phyloP scores from a whole-genome alignment of 2,329 filamentous ascomycete species.

The Chaetothyriales sp. region DNA sequence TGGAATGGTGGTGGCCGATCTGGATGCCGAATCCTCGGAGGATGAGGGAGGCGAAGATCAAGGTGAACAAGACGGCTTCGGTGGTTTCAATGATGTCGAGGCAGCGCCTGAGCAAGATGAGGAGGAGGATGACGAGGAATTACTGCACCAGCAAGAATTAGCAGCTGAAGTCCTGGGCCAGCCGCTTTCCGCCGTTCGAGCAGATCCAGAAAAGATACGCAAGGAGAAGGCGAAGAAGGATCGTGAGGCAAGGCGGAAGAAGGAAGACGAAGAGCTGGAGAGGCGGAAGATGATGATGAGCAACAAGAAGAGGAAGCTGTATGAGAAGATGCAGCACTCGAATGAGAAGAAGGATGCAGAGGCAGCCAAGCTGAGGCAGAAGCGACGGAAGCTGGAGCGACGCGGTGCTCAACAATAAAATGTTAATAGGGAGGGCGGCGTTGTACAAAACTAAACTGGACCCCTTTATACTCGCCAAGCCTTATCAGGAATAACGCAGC shows the following conservation, averaged over 20 bases:
- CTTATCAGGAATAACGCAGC: too few species aligned
- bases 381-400: constrained; percentile 74
- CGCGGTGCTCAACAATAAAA: constrained; percentile 1
- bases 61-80: constrained; percentile 30
- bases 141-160: constrained; percentile 72
- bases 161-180: constrained; percentile 76
- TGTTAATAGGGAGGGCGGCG: too few species aligned
- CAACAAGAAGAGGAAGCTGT: constrained; percentile 92
- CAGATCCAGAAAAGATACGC: constrained; percentile 44
- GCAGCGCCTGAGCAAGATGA: constrained; percentile 34
- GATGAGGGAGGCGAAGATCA: constrained; percentile 36
- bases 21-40: constrained; percentile 29
- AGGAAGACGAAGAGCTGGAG: constrained; percentile 75
- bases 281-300: constrained; percentile 96
- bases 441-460: too few species aligned
- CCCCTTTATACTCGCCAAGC: too few species aligned
- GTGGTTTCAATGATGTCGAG: constrained; percentile 39
- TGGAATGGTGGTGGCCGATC: constrained; percentile 33
- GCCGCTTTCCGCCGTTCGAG: constrained; percentile 30
- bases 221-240: constrained; percentile 56
- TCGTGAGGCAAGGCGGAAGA: constrained; percentile 43
- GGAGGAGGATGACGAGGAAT: constrained; percentile 45
- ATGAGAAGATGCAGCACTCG: constrained; percentile 93
- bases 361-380: constrained; percentile 70
- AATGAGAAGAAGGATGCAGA: constrained; percentile 88